Evolutionary conservation across 768 basidiomycete species (phyloP).

Genomic region (Naganishia vaughanmartiniae): DNA sequence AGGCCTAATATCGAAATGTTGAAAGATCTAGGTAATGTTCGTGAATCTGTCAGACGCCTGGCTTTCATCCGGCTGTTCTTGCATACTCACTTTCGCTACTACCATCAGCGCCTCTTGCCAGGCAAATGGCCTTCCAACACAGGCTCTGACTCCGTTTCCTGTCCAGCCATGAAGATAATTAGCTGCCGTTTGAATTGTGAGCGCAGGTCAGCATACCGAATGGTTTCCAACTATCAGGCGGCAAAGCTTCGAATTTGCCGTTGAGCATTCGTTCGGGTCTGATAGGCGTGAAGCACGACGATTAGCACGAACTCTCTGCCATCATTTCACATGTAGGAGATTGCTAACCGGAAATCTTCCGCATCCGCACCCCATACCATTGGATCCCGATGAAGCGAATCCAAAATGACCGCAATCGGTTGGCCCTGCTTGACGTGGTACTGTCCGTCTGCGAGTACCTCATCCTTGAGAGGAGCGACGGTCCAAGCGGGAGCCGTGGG

Average conservation of each 20-base stretch:
- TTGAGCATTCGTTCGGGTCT: constrained; percentile 58
- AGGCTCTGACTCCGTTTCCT: constrained; percentile 45
- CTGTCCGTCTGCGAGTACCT: constrained; percentile 54
- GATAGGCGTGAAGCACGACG: too few relatives aligned
- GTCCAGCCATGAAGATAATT: constrained; percentile 54
- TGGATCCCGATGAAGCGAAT: constrained; percentile 54
- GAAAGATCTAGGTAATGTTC: constrained; percentile 47
- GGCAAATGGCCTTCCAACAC: constrained; percentile 56
- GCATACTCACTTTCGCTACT: constrained; percentile 46
- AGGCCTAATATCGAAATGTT: constrained; percentile 57
- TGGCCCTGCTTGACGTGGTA: constrained; percentile 53
- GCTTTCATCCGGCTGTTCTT: not conserved
- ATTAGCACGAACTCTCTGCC: not conserved
- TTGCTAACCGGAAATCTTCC: constrained; percentile 34
- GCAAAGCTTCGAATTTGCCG: constrained; percentile 58
- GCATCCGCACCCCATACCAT: constrained; percentile 59
- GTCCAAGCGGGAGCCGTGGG: constrained; percentile 54
- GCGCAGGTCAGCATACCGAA: constrained; percentile 22
- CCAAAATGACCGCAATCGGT: constrained; percentile 46
- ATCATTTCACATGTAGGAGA: not conserved
- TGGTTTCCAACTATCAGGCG: constrained; percentile 43
- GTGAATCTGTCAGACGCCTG: not conserved
- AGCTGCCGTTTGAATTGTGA: not conserved
- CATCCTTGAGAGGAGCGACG: constrained; percentile 53
- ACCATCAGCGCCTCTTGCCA: constrained; percentile 58